Conservation (phyloP, 108 stramenopile species). For the Skeletonema menzelii region DNA sequence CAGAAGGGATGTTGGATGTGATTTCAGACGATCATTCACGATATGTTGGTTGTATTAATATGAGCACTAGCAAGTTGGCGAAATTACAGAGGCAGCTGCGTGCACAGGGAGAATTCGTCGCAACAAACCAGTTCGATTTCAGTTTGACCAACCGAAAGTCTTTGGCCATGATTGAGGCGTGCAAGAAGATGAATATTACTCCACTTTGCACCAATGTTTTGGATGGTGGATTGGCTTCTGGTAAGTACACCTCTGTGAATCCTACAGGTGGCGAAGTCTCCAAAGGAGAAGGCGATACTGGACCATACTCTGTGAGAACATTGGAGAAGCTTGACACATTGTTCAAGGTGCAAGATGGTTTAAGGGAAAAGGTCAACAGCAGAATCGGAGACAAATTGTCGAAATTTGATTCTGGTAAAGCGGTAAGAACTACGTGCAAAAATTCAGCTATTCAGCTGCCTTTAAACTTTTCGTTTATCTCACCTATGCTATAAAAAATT, state of each 20-base stretch:
- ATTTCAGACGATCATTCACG: conserved; percentile 44
- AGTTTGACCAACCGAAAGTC: conserved; percentile 79
- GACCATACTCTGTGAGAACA: conserved; percentile 58
- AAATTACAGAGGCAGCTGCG: conserved; percentile 34
- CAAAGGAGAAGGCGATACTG: conserved; percentile 43
- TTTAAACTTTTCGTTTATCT: neutral
- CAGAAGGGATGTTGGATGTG: conserved; percentile 42
- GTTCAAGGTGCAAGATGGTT: conserved; percentile 57
- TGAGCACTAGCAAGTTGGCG: conserved; percentile 40
- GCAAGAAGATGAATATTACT: conserved; percentile 78
- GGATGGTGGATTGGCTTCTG: conserved; percentile 79
- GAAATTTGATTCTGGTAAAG: conserved; percentile 32
- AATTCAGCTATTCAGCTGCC: too few species aligned
- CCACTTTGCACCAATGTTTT: conserved; percentile 75
- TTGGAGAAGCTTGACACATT: conserved; percentile 75
- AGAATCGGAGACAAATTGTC: conserved; percentile 46
- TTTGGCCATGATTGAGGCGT: conserved; percentile 64
- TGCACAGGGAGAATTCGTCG: conserved; percentile 34
- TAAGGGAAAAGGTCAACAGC: conserved; percentile 59
- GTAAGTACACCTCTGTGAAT: conserved; percentile 75
- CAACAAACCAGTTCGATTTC: conserved; percentile 74
- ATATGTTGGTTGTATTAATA: conserved; percentile 44
- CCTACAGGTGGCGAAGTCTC: conserved; percentile 75
- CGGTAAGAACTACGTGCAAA: neutral
- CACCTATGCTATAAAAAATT: neutral